These are phyloP conservation scores for Ceratocystis lukuohia DNA, from an alignment of 2,329 filamentous ascomycete species.

Conservation along the genomic window DNA sequence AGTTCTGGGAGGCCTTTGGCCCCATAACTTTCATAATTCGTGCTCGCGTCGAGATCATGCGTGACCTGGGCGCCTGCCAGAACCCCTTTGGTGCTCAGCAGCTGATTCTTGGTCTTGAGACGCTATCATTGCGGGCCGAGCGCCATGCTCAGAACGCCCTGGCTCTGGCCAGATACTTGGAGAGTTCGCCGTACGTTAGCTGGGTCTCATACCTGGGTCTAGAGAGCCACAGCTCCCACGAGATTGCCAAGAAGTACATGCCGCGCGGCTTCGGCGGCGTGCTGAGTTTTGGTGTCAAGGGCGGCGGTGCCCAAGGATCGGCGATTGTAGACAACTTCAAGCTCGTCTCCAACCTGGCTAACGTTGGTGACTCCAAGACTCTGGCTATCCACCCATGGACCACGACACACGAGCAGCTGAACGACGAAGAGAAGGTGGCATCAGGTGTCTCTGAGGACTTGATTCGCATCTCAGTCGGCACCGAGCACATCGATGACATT, in stretches of 20 bases:
- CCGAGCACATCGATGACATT: slow-evolving; percentile 94
- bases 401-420: slow-evolving; percentile 87
- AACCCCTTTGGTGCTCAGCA: slow-evolving; percentile 92
- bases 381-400: slow-evolving; percentile 91
- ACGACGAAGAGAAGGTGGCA: slow-evolving; percentile 61
- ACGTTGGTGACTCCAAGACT: slow-evolving; percentile 92
- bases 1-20: slow-evolving; percentile 90
- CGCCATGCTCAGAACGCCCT: slow-evolving; percentile 76
- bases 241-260: slow-evolving; percentile 74
- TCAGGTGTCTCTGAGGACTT: slow-evolving; percentile 70
- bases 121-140: slow-evolving; percentile 73
- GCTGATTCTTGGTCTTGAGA: slow-evolving; percentile 78
- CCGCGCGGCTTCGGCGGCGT: slow-evolving; percentile 77
- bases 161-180: slow-evolving; percentile 66
- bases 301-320: slow-evolving; percentile 67
- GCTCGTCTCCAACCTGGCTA: slow-evolving; percentile 88
- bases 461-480: slow-evolving; percentile 90
- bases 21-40: slow-evolving; percentile 69
- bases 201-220: slow-evolving; percentile 95
- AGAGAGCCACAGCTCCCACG: slow-evolving; percentile 66
- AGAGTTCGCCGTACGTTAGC: slow-evolving; percentile 67
- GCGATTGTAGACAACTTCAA: slow-evolving; percentile 90
- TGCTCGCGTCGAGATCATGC: slow-evolving; percentile 75
- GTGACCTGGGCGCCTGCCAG: slow-evolving; percentile 69
- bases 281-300: slow-evolving; percentile 85